Conservation (phyloP, 2,329 filamentous ascomycete species). For the Coniella lustricola region DNA sequence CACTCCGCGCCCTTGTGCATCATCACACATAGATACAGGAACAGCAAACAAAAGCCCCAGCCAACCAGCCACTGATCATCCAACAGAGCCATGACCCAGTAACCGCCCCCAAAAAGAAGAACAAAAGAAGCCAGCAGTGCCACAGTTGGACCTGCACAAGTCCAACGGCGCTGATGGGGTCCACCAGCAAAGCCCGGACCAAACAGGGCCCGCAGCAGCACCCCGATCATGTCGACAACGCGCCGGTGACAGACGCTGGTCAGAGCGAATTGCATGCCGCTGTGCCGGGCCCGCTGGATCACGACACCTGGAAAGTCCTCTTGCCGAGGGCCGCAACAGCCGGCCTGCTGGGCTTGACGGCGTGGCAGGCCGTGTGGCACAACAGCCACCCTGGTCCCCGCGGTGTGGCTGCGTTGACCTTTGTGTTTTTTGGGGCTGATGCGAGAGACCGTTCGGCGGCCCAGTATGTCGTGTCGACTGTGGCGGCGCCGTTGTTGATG, state of each 20-base stretch:
- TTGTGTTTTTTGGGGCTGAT: slow-evolving; percentile 8
- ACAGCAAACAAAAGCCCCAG: too few species aligned
- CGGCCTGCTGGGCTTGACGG: background rate
- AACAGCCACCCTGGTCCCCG: background rate
- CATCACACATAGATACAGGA: too few species aligned
- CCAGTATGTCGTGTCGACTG: background rate
- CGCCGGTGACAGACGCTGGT: background rate
- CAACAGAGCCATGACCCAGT: too few species aligned
- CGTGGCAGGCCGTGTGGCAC: background rate
- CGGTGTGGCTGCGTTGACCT: slow-evolving; percentile 1
- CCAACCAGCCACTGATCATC: too few species aligned
- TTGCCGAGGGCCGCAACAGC: slow-evolving; percentile 1
- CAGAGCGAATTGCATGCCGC: background rate
- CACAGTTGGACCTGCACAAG: too few species aligned
- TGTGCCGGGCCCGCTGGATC: slow-evolving; percentile 1
- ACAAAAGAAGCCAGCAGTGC: too few species aligned
- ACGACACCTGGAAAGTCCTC: too few species aligned
- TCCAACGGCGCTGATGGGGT: too few species aligned
- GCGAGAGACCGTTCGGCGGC: background rate
- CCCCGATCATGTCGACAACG: background rate
- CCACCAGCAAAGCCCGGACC: too few species aligned
- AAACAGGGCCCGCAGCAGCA: too few species aligned
- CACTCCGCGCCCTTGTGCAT: too few species aligned
- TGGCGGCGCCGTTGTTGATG: slow-evolving; percentile 11
- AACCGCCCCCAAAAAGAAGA: too few species aligned